Evolutionary conservation across 768 basidiomycete species (phyloP), one percentile per base, ranked within the genome.

Genomic region (Lactifluus pinguis): DNA sequence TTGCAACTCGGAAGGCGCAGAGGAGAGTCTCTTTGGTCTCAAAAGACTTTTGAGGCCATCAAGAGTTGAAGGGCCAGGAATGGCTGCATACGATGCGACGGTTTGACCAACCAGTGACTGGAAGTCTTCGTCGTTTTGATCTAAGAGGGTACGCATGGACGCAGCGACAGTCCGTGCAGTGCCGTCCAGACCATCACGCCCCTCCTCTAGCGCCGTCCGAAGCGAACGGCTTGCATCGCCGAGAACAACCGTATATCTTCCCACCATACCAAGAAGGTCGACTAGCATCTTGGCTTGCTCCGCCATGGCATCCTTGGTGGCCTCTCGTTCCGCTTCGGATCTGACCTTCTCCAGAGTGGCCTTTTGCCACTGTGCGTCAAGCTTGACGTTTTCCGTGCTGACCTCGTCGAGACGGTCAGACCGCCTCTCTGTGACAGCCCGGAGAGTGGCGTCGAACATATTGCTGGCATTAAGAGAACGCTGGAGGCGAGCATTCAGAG

Each of bases 361-460:
- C 69, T 80, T 85, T 60, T 79, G 79, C 71, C 77, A 80, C 53
- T 77, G 75, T 1, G 85, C 85, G 61, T 89, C 85, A 25, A 87
- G 78, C 68, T 84, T 86, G 68, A 94, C 75, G 64, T 82, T 86
- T 61, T 89, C 85, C 29, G 83, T 69, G 66, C 78, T 81, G 42
- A 80, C 67, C 30, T 91, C 87, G 68, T 92, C 92, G 39, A 92
- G 73, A 65, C 84, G 84, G 64, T 91, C 89, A 4, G 86, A 88
- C 62, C 80, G 84, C 56, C 92, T 78, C 68, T 94, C 88, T 38
- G 86, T 83, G 52, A 86, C 84, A 15, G 89, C 89, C n/a, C 87
- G 83, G 69, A 93, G 80, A 41, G 87, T 89, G 15, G 89, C 91
- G 50, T 91, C 89, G 68, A 93, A 91, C 80, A 93, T 87, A 36